Evolutionary conservation across 257 asterid genomes (phyloP).

Genomic region (Ophiorrhiza pumila): DNA sequence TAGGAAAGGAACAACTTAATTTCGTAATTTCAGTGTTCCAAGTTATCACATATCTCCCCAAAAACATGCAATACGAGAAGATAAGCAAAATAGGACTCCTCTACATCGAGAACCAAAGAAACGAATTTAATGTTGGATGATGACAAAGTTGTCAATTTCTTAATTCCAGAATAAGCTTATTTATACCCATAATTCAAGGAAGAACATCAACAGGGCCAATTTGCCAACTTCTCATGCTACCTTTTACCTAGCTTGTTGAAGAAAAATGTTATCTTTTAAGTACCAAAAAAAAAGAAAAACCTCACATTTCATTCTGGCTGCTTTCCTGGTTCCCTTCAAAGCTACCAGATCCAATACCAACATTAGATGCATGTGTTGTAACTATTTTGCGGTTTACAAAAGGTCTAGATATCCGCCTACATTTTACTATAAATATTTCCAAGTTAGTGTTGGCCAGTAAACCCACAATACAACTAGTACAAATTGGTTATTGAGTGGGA

Average conservation of each 20-base stretch:
- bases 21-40: neutral
- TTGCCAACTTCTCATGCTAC: neutral
- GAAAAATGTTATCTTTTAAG: constrained; percentile 1
- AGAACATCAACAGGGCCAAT: neutral
- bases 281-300: neutral
- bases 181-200: neutral
- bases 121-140: neutral
- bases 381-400: constrained; percentile 21
- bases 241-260: neutral
- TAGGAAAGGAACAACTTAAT: neutral
- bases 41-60: neutral
- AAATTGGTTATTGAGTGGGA: no score
- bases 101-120: neutral
- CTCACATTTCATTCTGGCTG: constrained; percentile 33
- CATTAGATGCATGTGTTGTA: constrained; percentile 43
- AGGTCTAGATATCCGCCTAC: constrained; percentile 29
- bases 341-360: constrained; percentile 55
- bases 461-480: neutral
- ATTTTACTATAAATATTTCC: constrained; percentile 27
- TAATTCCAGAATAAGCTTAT: neutral
- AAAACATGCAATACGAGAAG: neutral
- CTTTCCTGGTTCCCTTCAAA: constrained; percentile 43
- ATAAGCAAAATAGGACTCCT: neutral
- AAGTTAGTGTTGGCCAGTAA: constrained; percentile 4
- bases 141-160: neutral